Conservation (phyloP, 2,329 filamentous ascomycete genomes). For the Neoarthrinium moseri region DNA sequence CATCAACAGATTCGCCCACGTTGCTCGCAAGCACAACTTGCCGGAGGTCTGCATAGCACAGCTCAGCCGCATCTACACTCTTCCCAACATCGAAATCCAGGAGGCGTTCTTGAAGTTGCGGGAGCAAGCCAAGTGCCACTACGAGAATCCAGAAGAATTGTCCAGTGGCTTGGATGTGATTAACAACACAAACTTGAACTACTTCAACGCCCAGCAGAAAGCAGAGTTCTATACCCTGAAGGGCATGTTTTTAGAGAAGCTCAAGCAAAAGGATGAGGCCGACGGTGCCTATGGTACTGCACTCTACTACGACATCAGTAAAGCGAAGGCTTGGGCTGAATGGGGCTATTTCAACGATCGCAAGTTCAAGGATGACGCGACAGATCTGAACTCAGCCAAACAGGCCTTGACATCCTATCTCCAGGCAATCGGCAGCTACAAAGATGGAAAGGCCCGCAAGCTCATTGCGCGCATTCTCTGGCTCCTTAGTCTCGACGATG, state of each 20-base stretch:
- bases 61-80: constrained; percentile 94
- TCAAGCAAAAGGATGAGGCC: constrained; percentile 86
- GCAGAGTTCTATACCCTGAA: constrained; percentile 99
- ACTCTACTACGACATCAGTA: constrained; percentile 90
- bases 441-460: constrained; percentile 94
- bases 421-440: constrained; percentile 93
- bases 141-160: constrained; percentile 91
- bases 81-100: constrained; percentile 99
- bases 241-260: constrained; percentile 97
- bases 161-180: constrained; percentile 95
- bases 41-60: constrained; percentile 97
- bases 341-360: constrained; percentile 99
- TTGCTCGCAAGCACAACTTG: constrained; percentile 93
- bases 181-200: constrained; percentile 98
- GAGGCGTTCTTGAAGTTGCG: constrained; percentile 96
- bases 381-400: constrained; percentile 77
- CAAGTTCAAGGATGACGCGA: constrained; percentile 88
- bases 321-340: constrained; percentile 97
- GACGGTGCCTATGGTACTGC: constrained; percentile 94
- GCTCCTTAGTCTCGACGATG: constrained; percentile 90
- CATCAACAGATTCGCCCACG: constrained; percentile 97
- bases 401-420: constrained; percentile 95
- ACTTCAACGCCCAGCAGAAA: constrained; percentile 94
- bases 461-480: constrained; percentile 90
- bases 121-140: constrained; percentile 99